These are phyloP conservation scores for Exserohilum rostratum DNA, from an alignment of 2,329 filamentous ascomycete genomes.

Conservation along the genomic window DNA sequence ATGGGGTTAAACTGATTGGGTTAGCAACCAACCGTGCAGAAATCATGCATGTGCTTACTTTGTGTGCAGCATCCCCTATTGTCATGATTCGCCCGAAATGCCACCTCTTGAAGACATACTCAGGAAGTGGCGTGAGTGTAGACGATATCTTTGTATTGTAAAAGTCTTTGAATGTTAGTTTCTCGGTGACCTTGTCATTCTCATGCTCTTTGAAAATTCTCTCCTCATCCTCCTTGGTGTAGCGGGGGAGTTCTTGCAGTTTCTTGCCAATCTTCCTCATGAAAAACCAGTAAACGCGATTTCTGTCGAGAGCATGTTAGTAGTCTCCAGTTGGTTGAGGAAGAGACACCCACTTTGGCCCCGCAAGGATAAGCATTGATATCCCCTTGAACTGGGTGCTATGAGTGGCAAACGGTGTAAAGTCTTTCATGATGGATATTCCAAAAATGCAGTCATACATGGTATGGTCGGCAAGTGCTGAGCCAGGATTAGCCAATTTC, in stretches of 20 bases:
- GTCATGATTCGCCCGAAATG: conserved; percentile 45
- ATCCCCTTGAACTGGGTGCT: no score
- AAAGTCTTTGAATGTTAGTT: neutral
- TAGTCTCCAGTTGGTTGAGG: no score
- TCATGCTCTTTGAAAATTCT: neutral
- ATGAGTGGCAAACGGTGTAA: no score
- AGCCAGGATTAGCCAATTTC: no score
- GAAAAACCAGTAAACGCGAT: conserved; percentile 37
- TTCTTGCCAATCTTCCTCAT: conserved; percentile 24
- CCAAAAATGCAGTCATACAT: conserved; percentile 11
- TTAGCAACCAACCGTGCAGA: neutral
- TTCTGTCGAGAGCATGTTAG: neutral
- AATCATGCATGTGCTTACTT: conserved; percentile 29
- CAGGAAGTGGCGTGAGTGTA: conserved; percentile 37
- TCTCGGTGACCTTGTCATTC: neutral
- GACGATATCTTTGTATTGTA: conserved; percentile 7
- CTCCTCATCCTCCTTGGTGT: conserved; percentile 24
- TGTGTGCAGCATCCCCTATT: conserved; percentile 45
- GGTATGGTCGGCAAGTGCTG: neutral
- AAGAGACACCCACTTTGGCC: no score
- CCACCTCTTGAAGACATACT: conserved; percentile 50
- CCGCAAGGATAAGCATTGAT: no score
- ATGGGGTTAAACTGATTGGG: conserved; percentile 15
- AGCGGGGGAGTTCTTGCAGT: conserved; percentile 32
- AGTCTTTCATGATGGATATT: conserved; percentile 1